Base-by-base conservation (phyloP, 2,329 filamentous ascomycete genomes). In the Tetracladium maxilliforme region DNA sequence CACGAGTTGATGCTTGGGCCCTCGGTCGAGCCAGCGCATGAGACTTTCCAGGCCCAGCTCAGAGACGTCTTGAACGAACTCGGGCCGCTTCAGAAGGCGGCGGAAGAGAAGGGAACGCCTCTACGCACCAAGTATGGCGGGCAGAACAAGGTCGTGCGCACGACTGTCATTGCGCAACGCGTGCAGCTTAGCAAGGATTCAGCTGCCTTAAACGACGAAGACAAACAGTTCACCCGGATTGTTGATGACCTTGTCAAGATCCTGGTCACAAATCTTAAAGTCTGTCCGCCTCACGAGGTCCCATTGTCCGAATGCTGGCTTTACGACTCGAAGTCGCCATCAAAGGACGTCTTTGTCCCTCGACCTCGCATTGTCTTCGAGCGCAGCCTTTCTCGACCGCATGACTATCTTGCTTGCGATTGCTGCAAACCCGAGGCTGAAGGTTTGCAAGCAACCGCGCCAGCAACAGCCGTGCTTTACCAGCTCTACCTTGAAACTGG, bases 401-500 rank as follows among this genome's bases (percentile, higher is more conserved):
- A 83, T 38, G 78, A 87, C 44, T 90, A 90, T 40, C 59, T 90
- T 5, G 68, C 64, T 9, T 87, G 78, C 44, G 54, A 63, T 6
- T 86, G 80, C 47, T 84, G 80, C 41, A 55, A 53, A 25, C 43
- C 48, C 14, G 48, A 50, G 8, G 42, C 51, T 21, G 58, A 55
- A 13, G 60, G 61, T 1, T 49, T 77, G 7, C 58, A 61, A 20
- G 52, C 70, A 3, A 74, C 67, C 2, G 56, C 82, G 27, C 81
- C 80, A 4, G 60, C 74, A 2, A 77, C 77, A 5, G 67, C 78
- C 2, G 70, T 87, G 16, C 41, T 90, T 14, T 90, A 87, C 42
- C 77, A 80, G 38, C 54, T 90, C 24, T 87, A 86, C 44, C 58
- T 78, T 10, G 81, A 92, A 45, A 75, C 78, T 0, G 79, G 80